A percentile compares a stretch with the other conserved stretches of the same genome.
phyloP scores from a whole-genome alignment of 495 filamentous ascomycete species.

The Cercophora sp. region DNA sequence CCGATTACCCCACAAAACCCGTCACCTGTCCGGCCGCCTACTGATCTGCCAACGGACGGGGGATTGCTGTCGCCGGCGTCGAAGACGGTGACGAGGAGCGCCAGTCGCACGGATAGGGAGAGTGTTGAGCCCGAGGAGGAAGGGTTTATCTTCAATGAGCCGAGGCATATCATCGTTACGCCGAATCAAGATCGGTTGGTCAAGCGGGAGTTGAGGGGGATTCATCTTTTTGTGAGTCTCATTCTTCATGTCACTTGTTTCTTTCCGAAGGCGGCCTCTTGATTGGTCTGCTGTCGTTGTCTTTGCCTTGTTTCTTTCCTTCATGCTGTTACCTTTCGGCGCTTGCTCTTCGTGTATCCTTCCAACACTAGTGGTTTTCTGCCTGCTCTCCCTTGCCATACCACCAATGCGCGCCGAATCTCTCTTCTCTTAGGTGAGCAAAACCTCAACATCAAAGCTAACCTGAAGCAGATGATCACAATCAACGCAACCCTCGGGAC shows the following conservation, averaged over 20 bases:
- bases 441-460: too few relatives aligned
- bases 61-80: not conserved
- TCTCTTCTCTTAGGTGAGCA: too few relatives aligned
- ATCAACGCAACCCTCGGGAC: slow-evolving; percentile 44
- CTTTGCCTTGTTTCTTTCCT: too few relatives aligned
- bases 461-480: slow-evolving; percentile 33
- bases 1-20: not conserved
- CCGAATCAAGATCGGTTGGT: slow-evolving; percentile 14
- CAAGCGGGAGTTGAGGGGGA: slow-evolving; percentile 33
- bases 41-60: not conserved
- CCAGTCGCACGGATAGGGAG: not conserved
- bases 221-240: slow-evolving; percentile 42
- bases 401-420: too few relatives aligned
- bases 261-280: too few relatives aligned
- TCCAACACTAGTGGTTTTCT: too few relatives aligned
- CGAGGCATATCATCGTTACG: slow-evolving; percentile 6
- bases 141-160: not conserved
- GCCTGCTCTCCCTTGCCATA: too few relatives aligned
- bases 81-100: not conserved
- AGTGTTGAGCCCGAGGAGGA: not conserved
- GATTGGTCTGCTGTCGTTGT: not conserved
- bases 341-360: too few relatives aligned
- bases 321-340: too few relatives aligned
- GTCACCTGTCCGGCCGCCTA: not conserved
- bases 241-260: not conserved